Conservation (phyloP, 768 basidiomycete species). For the Xerocomellus amylosporus region DNA sequence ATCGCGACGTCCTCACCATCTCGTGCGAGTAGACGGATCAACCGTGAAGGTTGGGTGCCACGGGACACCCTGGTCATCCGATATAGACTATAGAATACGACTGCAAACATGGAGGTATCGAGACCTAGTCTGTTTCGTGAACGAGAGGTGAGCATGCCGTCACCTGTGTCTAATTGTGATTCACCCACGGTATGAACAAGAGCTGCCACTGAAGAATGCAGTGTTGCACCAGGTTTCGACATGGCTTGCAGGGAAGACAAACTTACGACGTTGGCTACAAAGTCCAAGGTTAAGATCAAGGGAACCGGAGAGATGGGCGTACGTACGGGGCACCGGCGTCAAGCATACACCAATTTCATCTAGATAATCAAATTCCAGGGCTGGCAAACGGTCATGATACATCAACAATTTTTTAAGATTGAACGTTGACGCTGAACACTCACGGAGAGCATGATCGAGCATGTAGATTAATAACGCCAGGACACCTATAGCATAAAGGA, state of each 20-base stretch:
- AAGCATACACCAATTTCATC: slow-evolving; percentile 12
- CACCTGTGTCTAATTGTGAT: not conserved
- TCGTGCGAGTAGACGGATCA: slow-evolving; percentile 19
- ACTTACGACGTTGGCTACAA: slow-evolving; percentile 13
- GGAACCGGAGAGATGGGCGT: not conserved
- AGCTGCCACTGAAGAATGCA: slow-evolving; percentile 13
- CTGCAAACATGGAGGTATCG: slow-evolving; percentile 8
- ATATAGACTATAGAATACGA: slow-evolving; percentile 6
- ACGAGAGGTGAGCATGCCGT: not conserved
- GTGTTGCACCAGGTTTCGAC: not conserved
- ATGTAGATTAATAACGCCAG: not conserved
- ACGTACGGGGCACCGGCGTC: slow-evolving; percentile 10
- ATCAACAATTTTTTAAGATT: not conserved
- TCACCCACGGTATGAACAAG: slow-evolving; percentile 14
- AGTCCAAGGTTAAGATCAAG: not conserved
- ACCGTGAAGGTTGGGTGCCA: not conserved
- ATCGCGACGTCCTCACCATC: slow-evolving; percentile 19
- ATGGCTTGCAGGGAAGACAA: not conserved
- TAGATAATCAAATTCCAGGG: slow-evolving; percentile 2
- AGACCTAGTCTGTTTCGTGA: slow-evolving; percentile 12
- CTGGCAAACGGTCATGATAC: not conserved
- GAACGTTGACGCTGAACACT: not conserved
- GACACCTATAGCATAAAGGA: slow-evolving; percentile 1
- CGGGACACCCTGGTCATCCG: not conserved
- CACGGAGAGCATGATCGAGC: not conserved